phyloP scores from a whole-genome alignment of 2,329 filamentous ascomycete species.

The Aaosphaeria pasadenensis region DNA sequence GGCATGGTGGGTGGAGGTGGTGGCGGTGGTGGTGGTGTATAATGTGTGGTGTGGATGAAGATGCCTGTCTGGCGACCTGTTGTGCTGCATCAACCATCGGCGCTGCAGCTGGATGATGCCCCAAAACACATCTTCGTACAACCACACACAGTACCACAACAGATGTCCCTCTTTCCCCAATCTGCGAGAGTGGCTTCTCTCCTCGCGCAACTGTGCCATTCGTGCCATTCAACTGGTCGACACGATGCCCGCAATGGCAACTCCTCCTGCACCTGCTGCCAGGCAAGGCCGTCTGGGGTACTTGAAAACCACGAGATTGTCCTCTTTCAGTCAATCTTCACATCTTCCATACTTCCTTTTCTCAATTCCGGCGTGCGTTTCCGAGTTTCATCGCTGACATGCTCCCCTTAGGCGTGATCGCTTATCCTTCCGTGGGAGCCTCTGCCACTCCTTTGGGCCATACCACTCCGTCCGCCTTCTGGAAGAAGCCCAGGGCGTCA shows the following conservation, averaged over 20 bases:
- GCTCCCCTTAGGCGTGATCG: slow-evolving; percentile 39
- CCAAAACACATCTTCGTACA: slow-evolving; percentile 29
- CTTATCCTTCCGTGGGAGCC: slow-evolving; percentile 32
- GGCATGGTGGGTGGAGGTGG: no score
- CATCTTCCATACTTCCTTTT: slow-evolving; percentile 16
- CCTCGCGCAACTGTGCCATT: slow-evolving; percentile 14
- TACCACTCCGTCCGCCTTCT: slow-evolving; percentile 19
- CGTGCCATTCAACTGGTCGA: slow-evolving; percentile 2
- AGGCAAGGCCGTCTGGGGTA: slow-evolving; percentile 15
- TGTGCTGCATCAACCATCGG: not conserved
- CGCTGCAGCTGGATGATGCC: slow-evolving; percentile 4
- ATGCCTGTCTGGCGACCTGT: no score
- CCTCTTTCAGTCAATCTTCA: slow-evolving; percentile 21
- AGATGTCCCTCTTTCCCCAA: slow-evolving; percentile 27
- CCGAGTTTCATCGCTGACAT: slow-evolving; percentile 34
- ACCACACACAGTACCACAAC: slow-evolving; percentile 32
- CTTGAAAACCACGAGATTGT: slow-evolving; percentile 30
- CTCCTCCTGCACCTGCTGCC: slow-evolving; percentile 23
- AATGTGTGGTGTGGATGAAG: no score
- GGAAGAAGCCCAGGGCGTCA: slow-evolving; percentile 29
- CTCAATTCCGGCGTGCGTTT: slow-evolving; percentile 6
- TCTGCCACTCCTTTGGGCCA: slow-evolving; percentile 34
- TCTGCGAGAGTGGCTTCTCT: slow-evolving; percentile 26
- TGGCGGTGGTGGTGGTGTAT: no score
- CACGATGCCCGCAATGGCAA: slow-evolving; percentile 20